Evolutionary conservation across 2,329 filamentous ascomycete genomes (phyloP).

Genomic region (Colletotrichum viniferum): DNA sequence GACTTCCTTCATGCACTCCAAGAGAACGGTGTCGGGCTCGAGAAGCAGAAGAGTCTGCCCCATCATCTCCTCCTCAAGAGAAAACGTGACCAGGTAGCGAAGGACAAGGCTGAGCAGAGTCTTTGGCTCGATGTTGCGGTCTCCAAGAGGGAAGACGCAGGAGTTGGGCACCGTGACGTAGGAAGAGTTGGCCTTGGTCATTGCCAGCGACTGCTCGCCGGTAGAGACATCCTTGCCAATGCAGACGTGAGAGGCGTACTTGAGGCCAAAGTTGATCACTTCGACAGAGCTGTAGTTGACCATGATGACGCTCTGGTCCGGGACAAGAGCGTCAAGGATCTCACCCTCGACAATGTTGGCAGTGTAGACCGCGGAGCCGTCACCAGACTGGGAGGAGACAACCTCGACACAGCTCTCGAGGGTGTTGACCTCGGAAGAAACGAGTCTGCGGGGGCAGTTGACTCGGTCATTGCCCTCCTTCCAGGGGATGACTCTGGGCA

Average conservation of each 20-base stretch:
- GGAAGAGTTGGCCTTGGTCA: constrained; percentile 38
- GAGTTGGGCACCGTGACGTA: constrained; percentile 30
- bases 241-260: constrained; percentile 32
- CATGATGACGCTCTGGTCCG: constrained; percentile 25
- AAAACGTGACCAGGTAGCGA: constrained; percentile 26
- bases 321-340: constrained; percentile 10
- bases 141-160: constrained; percentile 20
- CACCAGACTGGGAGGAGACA: constrained; percentile 10
- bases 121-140: constrained; percentile 16
- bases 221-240: constrained; percentile 33
- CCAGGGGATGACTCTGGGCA: constrained; percentile 45
- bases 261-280: constrained; percentile 28
- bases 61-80: constrained; percentile 11
- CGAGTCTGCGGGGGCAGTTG: constrained; percentile 41
- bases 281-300: constrained; percentile 41
- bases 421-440: constrained; percentile 35
- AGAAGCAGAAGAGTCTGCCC: constrained; percentile 33
- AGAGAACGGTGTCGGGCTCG: constrained; percentile 34
- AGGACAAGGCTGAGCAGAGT: constrained; percentile 27
- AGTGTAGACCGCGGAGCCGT: constrained; percentile 26
- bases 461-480: constrained; percentile 39
- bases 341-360: constrained; percentile 17
- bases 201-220: constrained; percentile 28
- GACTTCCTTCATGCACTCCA: constrained; percentile 28
- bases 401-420: constrained; percentile 34